Evolutionary conservation across 148 eudicot genomes (phyloP).

Genomic region (Rhododendron ferrugineum): DNA sequence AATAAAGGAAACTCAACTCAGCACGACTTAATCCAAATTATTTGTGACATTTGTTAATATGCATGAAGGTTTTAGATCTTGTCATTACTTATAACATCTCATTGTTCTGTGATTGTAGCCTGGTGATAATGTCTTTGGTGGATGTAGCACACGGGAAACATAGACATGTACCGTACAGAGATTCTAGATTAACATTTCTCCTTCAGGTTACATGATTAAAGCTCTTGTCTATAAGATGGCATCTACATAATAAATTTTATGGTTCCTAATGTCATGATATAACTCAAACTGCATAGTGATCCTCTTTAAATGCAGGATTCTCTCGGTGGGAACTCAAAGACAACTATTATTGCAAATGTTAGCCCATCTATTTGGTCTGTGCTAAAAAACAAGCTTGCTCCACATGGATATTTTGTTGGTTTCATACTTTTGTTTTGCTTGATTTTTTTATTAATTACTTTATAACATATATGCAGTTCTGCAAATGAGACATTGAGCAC

Average conservation of each 20-base stretch:
- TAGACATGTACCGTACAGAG: constrained; percentile 71
- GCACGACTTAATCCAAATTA: neutral
- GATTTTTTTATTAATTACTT: neutral
- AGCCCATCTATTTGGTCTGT: constrained; percentile 62
- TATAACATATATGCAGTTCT: constrained; percentile 31
- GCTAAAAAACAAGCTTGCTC: constrained; percentile 7
- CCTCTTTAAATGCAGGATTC: constrained; percentile 48
- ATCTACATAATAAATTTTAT: neutral
- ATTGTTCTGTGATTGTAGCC: constrained; percentile 27
- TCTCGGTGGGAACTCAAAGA: constrained; percentile 74
- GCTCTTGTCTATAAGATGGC: neutral
- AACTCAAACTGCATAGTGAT: neutral
- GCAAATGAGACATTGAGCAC: constrained; percentile 65
- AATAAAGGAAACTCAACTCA: neutral
- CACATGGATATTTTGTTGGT: neutral
- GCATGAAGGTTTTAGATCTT: neutral
- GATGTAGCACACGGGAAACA: constrained; percentile 71
- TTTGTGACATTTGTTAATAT: neutral
- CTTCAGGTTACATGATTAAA: constrained; percentile 45
- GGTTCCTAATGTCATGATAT: neutral
- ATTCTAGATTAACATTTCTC: constrained; percentile 70
- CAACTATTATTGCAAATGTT: constrained; percentile 64
- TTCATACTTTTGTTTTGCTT: neutral
- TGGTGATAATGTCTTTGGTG: constrained; percentile 71
- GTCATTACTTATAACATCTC: neutral